Percentiles rank a stretch among this genome's conserved stretches.
Evolutionary conservation across 805 yeast genomes (phyloP).

Genomic region (Wickerhamomyces strasburgensis): DNA sequence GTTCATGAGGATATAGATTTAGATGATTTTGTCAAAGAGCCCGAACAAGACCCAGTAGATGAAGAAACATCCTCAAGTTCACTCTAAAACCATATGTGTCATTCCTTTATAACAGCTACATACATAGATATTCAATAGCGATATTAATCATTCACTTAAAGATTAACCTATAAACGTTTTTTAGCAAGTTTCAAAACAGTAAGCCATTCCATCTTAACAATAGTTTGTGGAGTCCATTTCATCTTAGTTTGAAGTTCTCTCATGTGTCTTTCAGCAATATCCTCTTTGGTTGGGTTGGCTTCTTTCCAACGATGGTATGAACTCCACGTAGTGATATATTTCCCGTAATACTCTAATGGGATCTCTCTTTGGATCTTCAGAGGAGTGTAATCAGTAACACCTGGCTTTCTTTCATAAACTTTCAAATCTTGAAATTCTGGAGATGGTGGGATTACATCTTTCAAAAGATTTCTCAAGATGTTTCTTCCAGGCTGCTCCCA

Average conservation of each 20-base stretch:
- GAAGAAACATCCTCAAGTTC: no score
- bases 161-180: conserved; percentile 19
- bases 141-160: no score
- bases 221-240: conserved; percentile 41
- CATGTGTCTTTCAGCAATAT: conserved; percentile 32
- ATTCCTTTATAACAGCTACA: no score
- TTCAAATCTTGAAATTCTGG: conserved; percentile 37
- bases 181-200: conserved; percentile 47
- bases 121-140: no score
- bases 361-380: conserved; percentile 33
- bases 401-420: conserved; percentile 21
- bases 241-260: conserved; percentile 33
- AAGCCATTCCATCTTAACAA: conserved; percentile 42
- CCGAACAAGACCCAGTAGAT: no score
- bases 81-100: no score
- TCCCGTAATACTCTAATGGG: conserved; percentile 40
- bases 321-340: conserved; percentile 67
- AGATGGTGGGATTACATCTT: conserved; percentile 38
- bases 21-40: conserved; percentile 2
- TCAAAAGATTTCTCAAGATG: conserved; percentile 41
- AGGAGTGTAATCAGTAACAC: conserved; percentile 13
- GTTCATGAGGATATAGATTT: conserved; percentile 14
- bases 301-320: conserved; percentile 54
- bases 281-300: conserved; percentile 25
- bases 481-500: conserved; percentile 87